Evolutionary conservation across 345 rosid species (phyloP).

Genomic region (Linum usitatissimum): DNA sequence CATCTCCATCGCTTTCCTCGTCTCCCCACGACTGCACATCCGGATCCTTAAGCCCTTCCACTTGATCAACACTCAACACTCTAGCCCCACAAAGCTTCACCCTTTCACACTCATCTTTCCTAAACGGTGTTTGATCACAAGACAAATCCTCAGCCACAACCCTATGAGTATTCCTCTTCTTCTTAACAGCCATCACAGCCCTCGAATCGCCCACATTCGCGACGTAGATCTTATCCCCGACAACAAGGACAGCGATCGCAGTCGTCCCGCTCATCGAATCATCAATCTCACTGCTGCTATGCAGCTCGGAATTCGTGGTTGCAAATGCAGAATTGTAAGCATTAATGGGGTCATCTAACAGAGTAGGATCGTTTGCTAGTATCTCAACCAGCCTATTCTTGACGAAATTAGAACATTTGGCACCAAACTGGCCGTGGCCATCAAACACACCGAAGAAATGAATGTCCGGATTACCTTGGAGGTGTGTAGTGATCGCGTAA

Average conservation of each 20-base stretch:
- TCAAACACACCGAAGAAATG: slow-evolving; percentile 95
- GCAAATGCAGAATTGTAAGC: slow-evolving; percentile 62
- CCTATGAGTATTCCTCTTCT: slow-evolving; percentile 25
- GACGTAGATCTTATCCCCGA: slow-evolving; percentile 69
- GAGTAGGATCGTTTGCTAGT: slow-evolving; percentile 43
- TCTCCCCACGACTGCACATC: slow-evolving; percentile 69
- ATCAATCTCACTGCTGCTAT: slow-evolving; percentile 51
- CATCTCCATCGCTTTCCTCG: slow-evolving; percentile 83
- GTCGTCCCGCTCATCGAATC: slow-evolving; percentile 95
- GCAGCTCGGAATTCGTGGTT: slow-evolving; percentile 57
- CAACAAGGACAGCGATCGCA: slow-evolving; percentile 77
- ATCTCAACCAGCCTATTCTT: slow-evolving; percentile 59
- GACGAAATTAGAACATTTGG: slow-evolving; percentile 72
- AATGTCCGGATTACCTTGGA: slow-evolving; percentile 76
- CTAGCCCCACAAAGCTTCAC: slow-evolving; percentile 89
- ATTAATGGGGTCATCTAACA: slow-evolving; percentile 61
- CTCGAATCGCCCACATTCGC: slow-evolving; percentile 99
- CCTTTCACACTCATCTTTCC: slow-evolving; percentile 86
- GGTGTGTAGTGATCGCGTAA: slow-evolving; percentile 54
- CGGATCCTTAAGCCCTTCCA: slow-evolving; percentile 87
- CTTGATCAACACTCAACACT: slow-evolving; percentile 87
- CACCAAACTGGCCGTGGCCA: slow-evolving; percentile 75
- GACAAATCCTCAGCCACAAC: slow-evolving; percentile 75
- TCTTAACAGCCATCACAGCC: slow-evolving; percentile 71
- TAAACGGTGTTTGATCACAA: slow-evolving; percentile 85